A percentile compares a stretch with the other conserved stretches of the same genome.
phyloP scores from a whole-genome alignment of 352 stramenopile genomes.

The Phytophthora pinifolia region DNA sequence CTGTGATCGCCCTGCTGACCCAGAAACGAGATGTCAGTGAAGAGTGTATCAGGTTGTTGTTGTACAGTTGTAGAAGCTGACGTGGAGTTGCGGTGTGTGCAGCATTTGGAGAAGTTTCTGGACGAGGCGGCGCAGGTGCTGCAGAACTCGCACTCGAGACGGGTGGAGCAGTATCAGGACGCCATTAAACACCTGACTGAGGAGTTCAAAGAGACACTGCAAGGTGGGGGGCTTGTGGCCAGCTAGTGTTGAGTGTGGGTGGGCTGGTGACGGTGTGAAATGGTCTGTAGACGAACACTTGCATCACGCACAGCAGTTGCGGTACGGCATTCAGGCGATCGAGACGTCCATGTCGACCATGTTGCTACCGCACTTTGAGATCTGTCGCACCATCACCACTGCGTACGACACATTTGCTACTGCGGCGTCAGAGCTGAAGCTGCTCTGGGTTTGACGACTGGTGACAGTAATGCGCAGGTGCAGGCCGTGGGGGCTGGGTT shows the following conservation, averaged over 20 bases:
- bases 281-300: conserved; percentile 36
- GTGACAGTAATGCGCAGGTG: conserved; percentile 45
- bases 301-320: conserved; percentile 35
- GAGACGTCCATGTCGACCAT: conserved; percentile 52
- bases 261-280: neutral
- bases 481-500: conserved; percentile 21
- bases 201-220: conserved; percentile 31
- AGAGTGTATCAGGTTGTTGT: neutral
- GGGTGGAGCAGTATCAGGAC: conserved; percentile 29
- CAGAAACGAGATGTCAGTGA: conserved; percentile 26
- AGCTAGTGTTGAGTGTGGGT: neutral
- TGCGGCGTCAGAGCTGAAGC: too few species aligned
- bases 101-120: conserved; percentile 32
- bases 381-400: conserved; percentile 54
- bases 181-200: conserved; percentile 33
- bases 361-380: conserved; percentile 54
- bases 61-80: conserved; percentile 1
- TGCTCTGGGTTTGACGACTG: neutral
- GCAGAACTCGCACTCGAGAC: conserved; percentile 37
- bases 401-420: conserved; percentile 48
- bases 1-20: conserved; percentile 10
- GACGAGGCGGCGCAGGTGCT: conserved; percentile 40
- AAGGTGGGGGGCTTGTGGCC: conserved; percentile 18
- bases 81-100: neutral
- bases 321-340: conserved; percentile 40